Percentiles rank a stretch among this genome's conserved stretches.
Evolutionary conservation across 2,329 filamentous ascomycete genomes (phyloP).

Genomic region (Leptoxyphium fumago): DNA sequence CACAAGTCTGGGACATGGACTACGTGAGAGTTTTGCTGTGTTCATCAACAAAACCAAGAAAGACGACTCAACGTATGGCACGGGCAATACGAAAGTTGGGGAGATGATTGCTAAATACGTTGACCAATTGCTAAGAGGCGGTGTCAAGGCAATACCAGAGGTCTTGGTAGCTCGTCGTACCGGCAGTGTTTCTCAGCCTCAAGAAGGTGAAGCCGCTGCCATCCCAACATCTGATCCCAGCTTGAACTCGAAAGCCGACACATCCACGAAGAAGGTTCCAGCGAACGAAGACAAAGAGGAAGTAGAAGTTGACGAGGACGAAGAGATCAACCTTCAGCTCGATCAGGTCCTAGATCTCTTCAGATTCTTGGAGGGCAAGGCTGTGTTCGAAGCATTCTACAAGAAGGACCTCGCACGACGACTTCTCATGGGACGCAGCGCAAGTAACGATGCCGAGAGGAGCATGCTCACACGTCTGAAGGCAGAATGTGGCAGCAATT

Average conservation of each 20-base stretch:
- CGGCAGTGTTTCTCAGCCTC: constrained; percentile 12
- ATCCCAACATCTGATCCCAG: not conserved
- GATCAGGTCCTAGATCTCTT: constrained; percentile 90
- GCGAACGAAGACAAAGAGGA: constrained; percentile 44
- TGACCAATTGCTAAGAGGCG: constrained; percentile 74
- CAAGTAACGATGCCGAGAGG: constrained; percentile 85
- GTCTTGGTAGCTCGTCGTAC: constrained; percentile 41
- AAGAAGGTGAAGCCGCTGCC: constrained; percentile 5
- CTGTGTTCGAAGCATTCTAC: constrained; percentile 97
- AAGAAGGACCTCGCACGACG: constrained; percentile 90
- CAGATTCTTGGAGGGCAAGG: constrained; percentile 92
- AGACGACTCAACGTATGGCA: constrained; percentile 55
- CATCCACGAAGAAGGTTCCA: constrained; percentile 20
- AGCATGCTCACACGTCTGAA: constrained; percentile 89
- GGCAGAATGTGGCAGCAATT: constrained; percentile 82
- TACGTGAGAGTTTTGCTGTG: constrained; percentile 71
- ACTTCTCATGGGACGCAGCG: constrained; percentile 79
- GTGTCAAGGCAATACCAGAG: constrained; percentile 66
- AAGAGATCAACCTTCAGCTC: constrained; percentile 78
- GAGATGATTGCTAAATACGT: constrained; percentile 99
- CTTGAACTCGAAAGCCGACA: not conserved
- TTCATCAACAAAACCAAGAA: constrained; percentile 86
- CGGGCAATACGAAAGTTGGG: constrained; percentile 81
- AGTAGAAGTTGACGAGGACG: constrained; percentile 71
- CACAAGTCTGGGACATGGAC: constrained; percentile 58